These are phyloP conservation scores for Cercospora zeina DNA, from an alignment of 2,329 filamentous ascomycete species.

Conservation along the genomic window DNA sequence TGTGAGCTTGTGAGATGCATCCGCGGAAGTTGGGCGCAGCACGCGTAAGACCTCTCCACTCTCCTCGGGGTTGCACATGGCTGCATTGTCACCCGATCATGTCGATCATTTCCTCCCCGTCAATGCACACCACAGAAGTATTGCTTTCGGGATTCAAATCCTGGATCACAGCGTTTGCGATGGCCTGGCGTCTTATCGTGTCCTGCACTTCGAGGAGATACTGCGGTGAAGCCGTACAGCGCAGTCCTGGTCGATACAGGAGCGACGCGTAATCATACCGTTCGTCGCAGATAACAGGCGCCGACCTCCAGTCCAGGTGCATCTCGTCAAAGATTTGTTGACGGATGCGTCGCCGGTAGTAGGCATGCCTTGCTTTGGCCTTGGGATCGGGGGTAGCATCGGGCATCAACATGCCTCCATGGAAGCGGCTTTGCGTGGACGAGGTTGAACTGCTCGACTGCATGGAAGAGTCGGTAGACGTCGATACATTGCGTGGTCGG, in stretches of 20 bases:
- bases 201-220: slow-evolving; percentile 24
- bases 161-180: not conserved
- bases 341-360: slow-evolving; percentile 23
- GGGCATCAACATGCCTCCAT: slow-evolving; percentile 18
- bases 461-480: slow-evolving; percentile 15
- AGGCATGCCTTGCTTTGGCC: slow-evolving; percentile 14
- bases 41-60: slow-evolving; percentile 3
- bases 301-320: slow-evolving; percentile 31
- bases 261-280: slow-evolving; percentile 22
- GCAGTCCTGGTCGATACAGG: slow-evolving; percentile 22
- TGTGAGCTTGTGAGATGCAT: not conserved
- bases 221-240: slow-evolving; percentile 26
- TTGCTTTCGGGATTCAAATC: not conserved
- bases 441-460: slow-evolving; percentile 13
- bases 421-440: slow-evolving; percentile 7
- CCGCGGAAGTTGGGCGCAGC: slow-evolving; percentile 3
- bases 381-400: slow-evolving; percentile 16
- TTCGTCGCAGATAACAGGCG: slow-evolving; percentile 28
- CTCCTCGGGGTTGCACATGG: slow-evolving; percentile 4
- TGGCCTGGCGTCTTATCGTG: slow-evolving; percentile 12
- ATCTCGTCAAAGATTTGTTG: slow-evolving; percentile 23
- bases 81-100: slow-evolving; percentile 30
- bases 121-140: slow-evolving; percentile 17
- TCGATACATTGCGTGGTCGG: slow-evolving; percentile 7
- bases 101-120: slow-evolving; percentile 30